phyloP scores from a whole-genome alignment of 306 rosid genomes.

The Corylus americana region DNA sequence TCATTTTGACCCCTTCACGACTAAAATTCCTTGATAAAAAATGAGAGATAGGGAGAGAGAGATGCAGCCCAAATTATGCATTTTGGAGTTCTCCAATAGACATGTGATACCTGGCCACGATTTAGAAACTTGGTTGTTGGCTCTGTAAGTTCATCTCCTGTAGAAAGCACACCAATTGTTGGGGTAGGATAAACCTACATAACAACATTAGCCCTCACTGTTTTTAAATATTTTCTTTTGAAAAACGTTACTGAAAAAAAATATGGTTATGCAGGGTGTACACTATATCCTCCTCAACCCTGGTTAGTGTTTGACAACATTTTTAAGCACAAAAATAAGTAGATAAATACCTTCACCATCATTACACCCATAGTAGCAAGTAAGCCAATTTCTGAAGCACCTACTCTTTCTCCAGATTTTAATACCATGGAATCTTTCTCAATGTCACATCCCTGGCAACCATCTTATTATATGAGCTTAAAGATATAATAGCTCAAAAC shows the following conservation, averaged over 20 bases:
- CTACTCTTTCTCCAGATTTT: slow-evolving; percentile 76
- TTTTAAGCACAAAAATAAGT: slow-evolving; percentile 13
- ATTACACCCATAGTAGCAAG: slow-evolving; percentile 87
- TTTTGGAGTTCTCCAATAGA: slow-evolving; percentile 19
- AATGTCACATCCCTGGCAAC: slow-evolving; percentile 72
- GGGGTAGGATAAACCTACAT: slow-evolving; percentile 78
- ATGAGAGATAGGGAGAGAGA: not conserved
- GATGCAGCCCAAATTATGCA: not conserved
- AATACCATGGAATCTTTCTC: slow-evolving; percentile 67
- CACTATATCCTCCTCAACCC: not conserved
- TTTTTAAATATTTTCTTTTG: not conserved
- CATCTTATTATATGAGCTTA: slow-evolving; percentile 25
- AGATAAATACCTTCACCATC: slow-evolving; percentile 66
- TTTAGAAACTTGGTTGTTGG: slow-evolving; percentile 54
- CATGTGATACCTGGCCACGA: slow-evolving; percentile 73
- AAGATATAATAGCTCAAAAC: not conserved
- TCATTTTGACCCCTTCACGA: not conserved
- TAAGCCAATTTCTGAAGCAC: slow-evolving; percentile 87
- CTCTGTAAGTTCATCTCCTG: slow-evolving; percentile 94
- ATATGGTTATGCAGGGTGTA: not conserved
- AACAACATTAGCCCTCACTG: slow-evolving; percentile 24
- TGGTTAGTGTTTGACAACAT: not conserved
- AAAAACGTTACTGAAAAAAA: not conserved
- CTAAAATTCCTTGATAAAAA: not conserved
- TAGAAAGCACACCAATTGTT: slow-evolving; percentile 75